Evolutionary conservation across 345 rosid genomes (phyloP).

Genomic region (Syzygium jambos): DNA sequence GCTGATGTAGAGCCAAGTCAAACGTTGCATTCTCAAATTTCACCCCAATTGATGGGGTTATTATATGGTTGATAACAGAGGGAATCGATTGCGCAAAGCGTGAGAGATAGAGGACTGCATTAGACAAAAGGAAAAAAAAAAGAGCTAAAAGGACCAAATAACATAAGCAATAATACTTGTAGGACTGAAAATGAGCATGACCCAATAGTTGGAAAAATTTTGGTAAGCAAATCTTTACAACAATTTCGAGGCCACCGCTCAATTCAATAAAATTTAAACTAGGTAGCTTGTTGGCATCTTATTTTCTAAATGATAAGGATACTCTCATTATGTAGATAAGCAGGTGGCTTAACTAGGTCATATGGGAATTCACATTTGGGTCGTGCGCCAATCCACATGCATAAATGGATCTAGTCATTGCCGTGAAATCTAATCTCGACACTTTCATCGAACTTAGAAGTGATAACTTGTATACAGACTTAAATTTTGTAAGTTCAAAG

Average conservation of each 20-base stretch:
- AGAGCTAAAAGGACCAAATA: not conserved
- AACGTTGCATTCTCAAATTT: not conserved
- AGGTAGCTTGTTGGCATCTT: not conserved
- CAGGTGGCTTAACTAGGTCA: not conserved
- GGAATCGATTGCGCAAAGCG: not conserved
- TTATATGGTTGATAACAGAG: not conserved
- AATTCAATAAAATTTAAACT: not conserved
- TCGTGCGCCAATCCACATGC: not conserved
- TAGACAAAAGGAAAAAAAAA: not conserved
- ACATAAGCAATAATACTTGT: not conserved
- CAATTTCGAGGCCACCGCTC: not conserved
- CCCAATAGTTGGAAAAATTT: not conserved
- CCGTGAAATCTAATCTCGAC: not conserved
- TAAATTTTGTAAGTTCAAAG: not conserved
- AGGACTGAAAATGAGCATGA: not conserved
- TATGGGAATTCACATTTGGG: not conserved
- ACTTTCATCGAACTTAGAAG: not conserved
- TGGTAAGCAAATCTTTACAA: not conserved
- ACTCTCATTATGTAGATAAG: not conserved
- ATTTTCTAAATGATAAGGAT: not conserved
- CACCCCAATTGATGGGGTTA: not conserved
- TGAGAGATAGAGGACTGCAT: not conserved
- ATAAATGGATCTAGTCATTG: not conserved
- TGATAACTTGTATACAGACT: not conserved
- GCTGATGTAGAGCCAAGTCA: not conserved